These are phyloP conservation scores for Solanum hybrid DNA, from an alignment of 305 asterid species.

Conservation along the genomic window DNA sequence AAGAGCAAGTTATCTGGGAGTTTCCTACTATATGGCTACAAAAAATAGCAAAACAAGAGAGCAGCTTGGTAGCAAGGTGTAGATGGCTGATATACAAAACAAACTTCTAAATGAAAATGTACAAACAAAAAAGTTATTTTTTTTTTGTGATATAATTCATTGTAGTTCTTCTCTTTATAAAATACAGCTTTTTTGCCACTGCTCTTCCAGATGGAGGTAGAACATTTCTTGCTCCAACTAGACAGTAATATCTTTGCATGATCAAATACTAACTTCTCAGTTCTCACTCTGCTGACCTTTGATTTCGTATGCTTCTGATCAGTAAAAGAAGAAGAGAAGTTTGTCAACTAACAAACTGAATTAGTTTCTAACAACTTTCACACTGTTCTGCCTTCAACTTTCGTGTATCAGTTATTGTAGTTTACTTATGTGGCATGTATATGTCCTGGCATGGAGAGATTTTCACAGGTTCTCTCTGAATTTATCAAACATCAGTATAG, in stretches of 20 bases:
- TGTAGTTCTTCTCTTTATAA: not conserved
- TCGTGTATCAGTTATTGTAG: not conserved
- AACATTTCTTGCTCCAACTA: not conserved
- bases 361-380: not conserved
- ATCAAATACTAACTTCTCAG: not conserved
- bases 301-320: not conserved
- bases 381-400: not conserved
- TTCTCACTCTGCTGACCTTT: not conserved
- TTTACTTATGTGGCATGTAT: not conserved
- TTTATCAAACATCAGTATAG: not conserved
- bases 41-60: not conserved
- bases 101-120: not conserved
- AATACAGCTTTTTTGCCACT: not conserved
- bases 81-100: not conserved
- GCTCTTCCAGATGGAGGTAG: not conserved
- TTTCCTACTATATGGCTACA: not conserved
- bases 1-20: not conserved
- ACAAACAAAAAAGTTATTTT: not conserved
- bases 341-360: not conserved
- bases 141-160: not conserved
- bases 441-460: not conserved
- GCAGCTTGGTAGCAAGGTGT: not conserved
- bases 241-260: not conserved
- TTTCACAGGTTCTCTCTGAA: not conserved
- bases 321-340: not conserved